Evolutionary conservation across 257 asterid genomes (phyloP).

Genomic region (Perilla frutescens): DNA sequence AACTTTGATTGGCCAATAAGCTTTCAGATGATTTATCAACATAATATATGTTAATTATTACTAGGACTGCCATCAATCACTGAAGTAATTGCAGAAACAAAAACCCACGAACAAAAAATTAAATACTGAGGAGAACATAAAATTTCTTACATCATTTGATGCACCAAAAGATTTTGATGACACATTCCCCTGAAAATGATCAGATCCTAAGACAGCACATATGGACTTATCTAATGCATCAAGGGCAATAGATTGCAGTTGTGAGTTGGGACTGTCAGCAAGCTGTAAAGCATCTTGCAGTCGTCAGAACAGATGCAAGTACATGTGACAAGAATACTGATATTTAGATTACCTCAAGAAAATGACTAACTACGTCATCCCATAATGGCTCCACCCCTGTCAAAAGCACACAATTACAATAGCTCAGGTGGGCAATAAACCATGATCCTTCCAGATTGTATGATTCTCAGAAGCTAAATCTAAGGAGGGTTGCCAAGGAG

Average conservation of each 20-base stretch:
- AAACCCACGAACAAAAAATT: constrained; percentile 1
- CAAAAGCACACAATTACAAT: constrained; percentile 36
- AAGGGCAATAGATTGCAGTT: constrained; percentile 77
- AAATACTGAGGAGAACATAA: constrained; percentile 28
- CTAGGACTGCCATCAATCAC: not conserved
- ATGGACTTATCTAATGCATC: constrained; percentile 93
- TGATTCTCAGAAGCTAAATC: constrained; percentile 18
- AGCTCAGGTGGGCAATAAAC: constrained; percentile 27
- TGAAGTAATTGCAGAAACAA: constrained; percentile 27
- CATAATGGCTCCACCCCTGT: constrained; percentile 95
- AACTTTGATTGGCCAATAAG: constrained; percentile 55
- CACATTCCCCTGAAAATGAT: constrained; percentile 61
- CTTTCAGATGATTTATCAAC: constrained; percentile 48
- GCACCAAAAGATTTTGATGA: constrained; percentile 50
- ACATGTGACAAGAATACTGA: constrained; percentile 21
- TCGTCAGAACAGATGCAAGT: constrained; percentile 28
- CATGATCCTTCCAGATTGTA: constrained; percentile 31
- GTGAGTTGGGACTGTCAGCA: constrained; percentile 75
- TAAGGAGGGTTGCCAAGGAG: constrained; percentile 1
- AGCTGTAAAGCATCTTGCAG: constrained; percentile 68
- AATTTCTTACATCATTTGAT: constrained; percentile 59
- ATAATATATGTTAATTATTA: constrained; percentile 28
- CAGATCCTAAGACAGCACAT: constrained; percentile 93
- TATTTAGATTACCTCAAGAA: constrained; percentile 71
- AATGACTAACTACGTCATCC: constrained; percentile 88